Evolutionary conservation across 2,329 filamentous ascomycete species (phyloP).

Genomic region (Acrocalymma vagum): DNA sequence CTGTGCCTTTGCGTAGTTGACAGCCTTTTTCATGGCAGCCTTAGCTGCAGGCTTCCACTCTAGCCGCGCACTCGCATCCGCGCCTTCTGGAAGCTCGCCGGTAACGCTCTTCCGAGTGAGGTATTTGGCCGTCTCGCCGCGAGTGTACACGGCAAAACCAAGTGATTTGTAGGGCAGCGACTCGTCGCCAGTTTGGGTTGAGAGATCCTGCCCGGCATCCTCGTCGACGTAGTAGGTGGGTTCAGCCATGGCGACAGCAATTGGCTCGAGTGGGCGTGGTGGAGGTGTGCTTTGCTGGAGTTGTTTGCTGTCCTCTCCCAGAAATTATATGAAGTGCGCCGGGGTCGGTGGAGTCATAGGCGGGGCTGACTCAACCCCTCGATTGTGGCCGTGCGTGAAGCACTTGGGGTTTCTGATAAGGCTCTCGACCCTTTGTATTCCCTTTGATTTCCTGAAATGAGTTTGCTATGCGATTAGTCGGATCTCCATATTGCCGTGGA

Average conservation of each 20-base stretch:
- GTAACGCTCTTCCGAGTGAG: slow-evolving; percentile 67
- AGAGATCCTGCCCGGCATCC: slow-evolving; percentile 77
- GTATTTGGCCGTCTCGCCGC: slow-evolving; percentile 70
- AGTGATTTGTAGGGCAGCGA: slow-evolving; percentile 83
- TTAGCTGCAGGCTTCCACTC: slow-evolving; percentile 86
- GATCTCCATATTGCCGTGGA: too few relatives aligned
- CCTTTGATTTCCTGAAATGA: not conserved
- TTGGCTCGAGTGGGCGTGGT: slow-evolving; percentile 26
- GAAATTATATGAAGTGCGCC: slow-evolving; percentile 38
- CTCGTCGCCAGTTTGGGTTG: slow-evolving; percentile 71
- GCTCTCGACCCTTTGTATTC: not conserved
- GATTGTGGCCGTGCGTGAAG: slow-evolving; percentile 29
- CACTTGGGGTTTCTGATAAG: slow-evolving; percentile 29
- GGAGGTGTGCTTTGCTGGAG: slow-evolving; percentile 20
- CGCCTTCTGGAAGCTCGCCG: slow-evolving; percentile 45
- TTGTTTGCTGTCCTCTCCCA: slow-evolving; percentile 17
- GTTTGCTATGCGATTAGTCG: too few relatives aligned
- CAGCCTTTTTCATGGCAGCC: slow-evolving; percentile 85
- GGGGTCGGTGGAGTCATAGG: slow-evolving; percentile 29
- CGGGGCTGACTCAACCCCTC: slow-evolving; percentile 26
- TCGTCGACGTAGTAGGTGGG: slow-evolving; percentile 78
- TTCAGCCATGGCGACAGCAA: slow-evolving; percentile 46
- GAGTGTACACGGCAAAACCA: slow-evolving; percentile 77
- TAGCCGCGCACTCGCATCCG: slow-evolving; percentile 69
- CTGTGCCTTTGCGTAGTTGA: slow-evolving; percentile 75